Evolutionary conservation across 805 yeast genomes (phyloP), one percentile per base, ranked within the genome.

Genomic region (Yarrowia deformans): DNA sequence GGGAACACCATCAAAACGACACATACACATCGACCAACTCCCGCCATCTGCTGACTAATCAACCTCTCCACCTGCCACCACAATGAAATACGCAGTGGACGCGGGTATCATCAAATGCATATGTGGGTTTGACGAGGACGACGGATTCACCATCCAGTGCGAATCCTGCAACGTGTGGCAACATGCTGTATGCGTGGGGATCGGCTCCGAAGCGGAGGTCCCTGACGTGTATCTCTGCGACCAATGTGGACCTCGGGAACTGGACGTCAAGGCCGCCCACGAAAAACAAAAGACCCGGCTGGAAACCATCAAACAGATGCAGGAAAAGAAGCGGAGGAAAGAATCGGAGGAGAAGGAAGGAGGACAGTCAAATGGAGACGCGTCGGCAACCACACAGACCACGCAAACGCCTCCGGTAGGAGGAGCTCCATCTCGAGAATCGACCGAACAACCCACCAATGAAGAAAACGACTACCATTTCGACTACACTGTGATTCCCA

Each of bases 151-250:
- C 1, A 90, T 93, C 70, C 97, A 94, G 78, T 93, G 98, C 80
- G 97, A 93, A 77, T 84, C 86, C 42, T 93, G 98, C 78, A 88
- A 85, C 77, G 86, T 97, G 71, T 93, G 98, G 98, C 97, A 93
- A 77, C 98, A 93, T 79, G 93, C 95, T 35, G 82, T 86, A n/a
- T 93, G 98, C 78, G 91, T 92, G 85, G 90, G 89, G 8, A 91
- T 90, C 69, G 82, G 82, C 55, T 85, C 88, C 55, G 86, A 85
- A 70, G 89, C 86, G 48, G 88, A 90, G 63, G 96, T 88, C 0
- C 97, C 97, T 0, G 97, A 92, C 69, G 87, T 86, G 67, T 93
- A 90, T 76, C 81, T 86, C 37, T 93, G 98, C 76, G 90, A 90
- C 75, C 83, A 83, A 58, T 93, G 98, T 79, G 89, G 58, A 37